Conservation (phyloP, 176 grass and related monocot species). For the Avena insularis region DNA sequence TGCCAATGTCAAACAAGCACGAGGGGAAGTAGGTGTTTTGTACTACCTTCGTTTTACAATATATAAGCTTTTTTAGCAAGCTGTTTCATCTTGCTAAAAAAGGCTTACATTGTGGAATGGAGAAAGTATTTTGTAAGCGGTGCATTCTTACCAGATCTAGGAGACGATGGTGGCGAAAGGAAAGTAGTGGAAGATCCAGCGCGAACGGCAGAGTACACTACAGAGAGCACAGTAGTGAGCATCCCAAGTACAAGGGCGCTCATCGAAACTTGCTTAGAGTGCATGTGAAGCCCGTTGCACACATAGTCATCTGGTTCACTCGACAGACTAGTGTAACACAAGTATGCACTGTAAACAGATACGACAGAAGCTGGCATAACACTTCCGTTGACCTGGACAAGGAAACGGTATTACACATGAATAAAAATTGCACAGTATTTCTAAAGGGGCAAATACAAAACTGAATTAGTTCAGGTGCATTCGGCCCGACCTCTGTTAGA, state of each 20-base stretch:
- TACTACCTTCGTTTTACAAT: no score
- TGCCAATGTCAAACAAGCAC: constrained; percentile 9
- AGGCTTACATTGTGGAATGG: no score
- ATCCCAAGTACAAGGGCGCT: constrained; percentile 84
- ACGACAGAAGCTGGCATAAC: constrained; percentile 86
- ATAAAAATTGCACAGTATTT: not conserved
- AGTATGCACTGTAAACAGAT: constrained; percentile 84
- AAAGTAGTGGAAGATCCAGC: constrained; percentile 94
- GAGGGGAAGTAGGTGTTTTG: not conserved
- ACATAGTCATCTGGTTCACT: constrained; percentile 84
- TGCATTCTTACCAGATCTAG: constrained; percentile 64
- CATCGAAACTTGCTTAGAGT: constrained; percentile 84
- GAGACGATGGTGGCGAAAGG: constrained; percentile 85
- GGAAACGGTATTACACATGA: constrained; percentile 10
- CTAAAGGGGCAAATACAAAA: not conserved
- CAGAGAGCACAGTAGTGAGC: constrained; percentile 94
- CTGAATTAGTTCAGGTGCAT: not conserved
- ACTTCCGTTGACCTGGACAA: constrained; percentile 86
- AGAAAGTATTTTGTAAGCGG: not conserved
- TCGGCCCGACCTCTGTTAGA: not conserved
- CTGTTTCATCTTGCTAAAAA: no score
- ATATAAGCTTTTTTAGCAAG: no score
- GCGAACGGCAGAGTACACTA: constrained; percentile 92
- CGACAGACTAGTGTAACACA: constrained; percentile 86
- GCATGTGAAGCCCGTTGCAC: constrained; percentile 90